These are phyloP conservation scores for Plasmodium gallinaceum DNA, from an alignment of 169 alveolate genomes.

Conservation along the genomic window DNA sequence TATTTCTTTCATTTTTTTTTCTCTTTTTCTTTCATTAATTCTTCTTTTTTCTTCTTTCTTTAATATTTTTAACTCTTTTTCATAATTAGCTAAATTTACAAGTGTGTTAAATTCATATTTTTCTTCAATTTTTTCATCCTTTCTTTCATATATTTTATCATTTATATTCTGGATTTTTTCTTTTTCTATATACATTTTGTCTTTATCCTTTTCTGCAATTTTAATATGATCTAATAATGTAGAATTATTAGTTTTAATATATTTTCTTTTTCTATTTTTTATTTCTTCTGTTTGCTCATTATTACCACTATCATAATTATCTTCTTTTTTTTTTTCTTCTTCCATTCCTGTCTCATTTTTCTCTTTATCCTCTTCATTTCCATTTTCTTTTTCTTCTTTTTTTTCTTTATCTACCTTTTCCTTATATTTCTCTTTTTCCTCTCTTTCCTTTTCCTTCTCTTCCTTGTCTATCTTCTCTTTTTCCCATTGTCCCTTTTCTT, in stretches of 20 bases:
- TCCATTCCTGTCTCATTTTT: neutral
- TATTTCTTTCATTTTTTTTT: slow-evolving; percentile 9
- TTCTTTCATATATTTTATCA: neutral
- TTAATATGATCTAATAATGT: neutral
- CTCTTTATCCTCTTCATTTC: neutral
- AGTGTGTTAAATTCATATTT: no score
- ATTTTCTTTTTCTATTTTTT: no score
- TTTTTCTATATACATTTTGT: neutral
- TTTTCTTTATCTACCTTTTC: neutral
- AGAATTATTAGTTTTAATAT: no score
- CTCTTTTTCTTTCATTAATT: neutral
- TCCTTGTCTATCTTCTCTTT: neutral
- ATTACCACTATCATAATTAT: neutral
- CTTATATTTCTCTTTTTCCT: neutral
- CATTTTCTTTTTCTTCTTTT: neutral
- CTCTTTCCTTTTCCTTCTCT: neutral
- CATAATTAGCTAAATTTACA: neutral
- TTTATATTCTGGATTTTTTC: neutral
- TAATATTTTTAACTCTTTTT: neutral
- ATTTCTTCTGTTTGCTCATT: neutral
- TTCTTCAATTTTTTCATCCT: neutral
- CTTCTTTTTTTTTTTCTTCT: neutral
- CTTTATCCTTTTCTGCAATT: neutral
- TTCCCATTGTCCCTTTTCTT: no score
- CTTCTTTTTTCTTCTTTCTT: neutral